Percentiles rank a stretch among this genome's conserved stretches.
Evolutionary conservation across 495 filamentous ascomycete genomes (phyloP).

Genomic region (Tuber borchii): DNA sequence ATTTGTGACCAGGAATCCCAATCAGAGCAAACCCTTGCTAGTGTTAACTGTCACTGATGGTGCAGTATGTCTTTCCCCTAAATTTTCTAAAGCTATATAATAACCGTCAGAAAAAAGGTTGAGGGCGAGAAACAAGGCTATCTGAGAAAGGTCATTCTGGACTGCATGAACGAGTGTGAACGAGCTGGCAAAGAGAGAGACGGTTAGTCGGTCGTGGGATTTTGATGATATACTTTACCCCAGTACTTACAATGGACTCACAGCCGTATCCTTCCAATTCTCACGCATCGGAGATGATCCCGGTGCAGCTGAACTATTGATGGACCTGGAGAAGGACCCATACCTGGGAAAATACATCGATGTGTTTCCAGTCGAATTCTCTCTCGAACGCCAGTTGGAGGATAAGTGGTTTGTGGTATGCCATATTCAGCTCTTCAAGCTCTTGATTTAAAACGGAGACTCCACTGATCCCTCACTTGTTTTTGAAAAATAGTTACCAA

Average conservation of each 20-base stretch:
- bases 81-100: too few species aligned
- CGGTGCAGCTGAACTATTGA: conserved; percentile 56
- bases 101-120: too few species aligned
- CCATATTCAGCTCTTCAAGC: too few species aligned
- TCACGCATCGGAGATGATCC: conserved; percentile 9
- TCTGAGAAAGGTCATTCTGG: conserved; percentile 51
- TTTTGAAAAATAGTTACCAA: too few species aligned
- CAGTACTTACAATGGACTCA: conserved; percentile 18
- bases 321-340: too few species aligned
- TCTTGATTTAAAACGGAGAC: too few species aligned
- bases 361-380: background rate
- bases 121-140: conserved; percentile 33
- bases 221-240: conserved; percentile 24
- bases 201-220: too few species aligned
- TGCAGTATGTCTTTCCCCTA: background rate
- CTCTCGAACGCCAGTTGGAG: background rate
- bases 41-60: conserved; percentile 17
- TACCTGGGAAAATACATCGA: conserved; percentile 59
- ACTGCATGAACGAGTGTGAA: background rate
- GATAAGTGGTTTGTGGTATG: too few species aligned
- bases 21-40: too few species aligned
- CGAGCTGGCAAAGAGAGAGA: background rate
- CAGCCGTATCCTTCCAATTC: conserved; percentile 59
- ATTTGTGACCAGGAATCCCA: background rate
- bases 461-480: too few species aligned